Evolutionary conservation across 1,284 basidiomycete species (phyloP).

Genomic region (Mrakiaceae sp.): DNA sequence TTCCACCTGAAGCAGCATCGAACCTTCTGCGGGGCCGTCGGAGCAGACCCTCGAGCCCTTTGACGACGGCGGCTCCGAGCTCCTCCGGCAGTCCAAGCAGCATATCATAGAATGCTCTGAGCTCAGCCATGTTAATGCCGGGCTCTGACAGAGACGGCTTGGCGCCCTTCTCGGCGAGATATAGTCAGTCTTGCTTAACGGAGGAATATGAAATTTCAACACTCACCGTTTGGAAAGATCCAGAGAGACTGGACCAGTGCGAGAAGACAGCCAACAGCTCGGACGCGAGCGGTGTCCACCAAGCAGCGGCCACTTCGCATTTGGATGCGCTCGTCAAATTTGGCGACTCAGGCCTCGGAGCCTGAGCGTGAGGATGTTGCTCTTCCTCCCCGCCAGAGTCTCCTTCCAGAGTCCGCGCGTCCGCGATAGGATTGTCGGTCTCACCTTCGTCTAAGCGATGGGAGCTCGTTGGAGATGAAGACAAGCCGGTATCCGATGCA

Average conservation of each 20-base stretch:
- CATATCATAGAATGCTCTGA: conserved; percentile 7
- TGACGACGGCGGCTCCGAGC: conserved; percentile 6
- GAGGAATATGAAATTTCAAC: no score
- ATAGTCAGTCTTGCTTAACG: neutral
- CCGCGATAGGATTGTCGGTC: neutral
- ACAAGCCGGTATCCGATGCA: neutral
- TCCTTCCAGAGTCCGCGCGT: conserved; percentile 15
- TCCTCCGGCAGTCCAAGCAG: conserved; percentile 1
- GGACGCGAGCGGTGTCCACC: conserved; percentile 1
- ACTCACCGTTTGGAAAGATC: conserved; percentile 4
- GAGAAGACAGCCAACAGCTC: conserved; percentile 8
- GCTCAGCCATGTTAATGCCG: conserved; percentile 7
- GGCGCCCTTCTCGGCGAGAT: neutral
- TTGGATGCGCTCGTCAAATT: neutral
- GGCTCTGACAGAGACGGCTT: neutral
- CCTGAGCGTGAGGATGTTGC: neutral
- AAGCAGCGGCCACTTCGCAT: neutral
- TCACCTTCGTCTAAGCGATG: neutral
- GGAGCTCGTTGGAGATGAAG: neutral
- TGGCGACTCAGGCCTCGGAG: neutral
- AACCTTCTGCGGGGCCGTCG: conserved; percentile 11
- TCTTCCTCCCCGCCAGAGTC: conserved; percentile 11
- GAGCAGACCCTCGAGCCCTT: conserved; percentile 8
- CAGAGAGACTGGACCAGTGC: conserved; percentile 4
- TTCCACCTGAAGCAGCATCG: neutral